Percentiles rank a stretch among this genome's conserved stretches.
phyloP scores from a whole-genome alignment of 805 yeast species.

The Nakazawaea wickerhamii region DNA sequence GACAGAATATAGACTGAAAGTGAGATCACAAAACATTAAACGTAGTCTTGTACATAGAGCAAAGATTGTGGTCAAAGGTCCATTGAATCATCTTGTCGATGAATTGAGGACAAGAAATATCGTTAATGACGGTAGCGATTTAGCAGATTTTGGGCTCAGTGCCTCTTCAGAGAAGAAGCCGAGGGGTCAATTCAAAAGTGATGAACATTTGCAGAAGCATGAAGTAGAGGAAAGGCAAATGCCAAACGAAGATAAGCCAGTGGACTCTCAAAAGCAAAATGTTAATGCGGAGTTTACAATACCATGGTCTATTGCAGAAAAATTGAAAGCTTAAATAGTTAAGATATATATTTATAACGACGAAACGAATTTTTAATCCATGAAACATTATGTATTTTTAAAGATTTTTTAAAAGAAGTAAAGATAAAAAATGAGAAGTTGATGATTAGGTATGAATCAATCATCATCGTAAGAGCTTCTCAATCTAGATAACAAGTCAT shows the following conservation, averaged over 20 bases:
- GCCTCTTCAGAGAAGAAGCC: background rate
- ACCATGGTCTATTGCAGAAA: too few species aligned
- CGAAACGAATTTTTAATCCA: too few species aligned
- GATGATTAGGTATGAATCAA: background rate
- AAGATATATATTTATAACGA: too few species aligned
- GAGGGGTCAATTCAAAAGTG: too few species aligned
- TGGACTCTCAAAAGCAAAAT: too few species aligned
- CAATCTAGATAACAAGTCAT: conserved; percentile 21
- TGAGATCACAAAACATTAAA: background rate
- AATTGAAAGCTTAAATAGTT: too few species aligned
- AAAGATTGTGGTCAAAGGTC: conserved; percentile 6
- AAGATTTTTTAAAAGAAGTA: too few species aligned
- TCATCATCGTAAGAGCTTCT: conserved; percentile 5
- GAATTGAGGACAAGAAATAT: conserved; percentile 3
- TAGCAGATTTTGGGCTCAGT: conserved; percentile 2
- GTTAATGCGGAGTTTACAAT: too few species aligned
- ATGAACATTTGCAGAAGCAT: background rate
- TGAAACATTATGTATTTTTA: too few species aligned
- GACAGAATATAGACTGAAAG: background rate
- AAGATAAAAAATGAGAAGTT: background rate
- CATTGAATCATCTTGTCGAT: conserved; percentile 3
- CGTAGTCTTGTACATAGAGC: conserved; percentile 1
- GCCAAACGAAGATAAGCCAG: too few species aligned
- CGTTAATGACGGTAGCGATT: background rate
- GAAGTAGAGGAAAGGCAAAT: background rate